Evolutionary conservation across 768 basidiomycete genomes (phyloP).

Genomic region (Termitomyces sp.): DNA sequence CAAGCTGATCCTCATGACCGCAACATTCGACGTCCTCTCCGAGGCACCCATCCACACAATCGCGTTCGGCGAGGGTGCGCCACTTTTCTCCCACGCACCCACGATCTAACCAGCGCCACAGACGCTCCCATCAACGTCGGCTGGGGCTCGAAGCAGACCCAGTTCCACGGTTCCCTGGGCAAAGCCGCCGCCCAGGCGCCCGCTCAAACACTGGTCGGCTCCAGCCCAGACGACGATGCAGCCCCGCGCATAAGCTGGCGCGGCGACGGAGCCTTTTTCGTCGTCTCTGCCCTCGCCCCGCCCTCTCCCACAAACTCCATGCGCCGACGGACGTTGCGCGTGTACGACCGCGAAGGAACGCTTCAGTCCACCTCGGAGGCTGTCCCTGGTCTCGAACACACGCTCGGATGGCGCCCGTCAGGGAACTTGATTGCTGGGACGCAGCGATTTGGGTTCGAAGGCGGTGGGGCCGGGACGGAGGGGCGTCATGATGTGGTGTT

Average conservation of each 20-base stretch:
- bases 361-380: conserved; percentile 84
- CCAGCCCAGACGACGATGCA: conserved; percentile 66
- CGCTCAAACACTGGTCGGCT: conserved; percentile 31
- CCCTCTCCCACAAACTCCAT: conserved; percentile 17
- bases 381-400: conserved; percentile 76
- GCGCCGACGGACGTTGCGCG: conserved; percentile 55
- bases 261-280: conserved; percentile 88
- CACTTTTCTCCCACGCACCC: not conserved
- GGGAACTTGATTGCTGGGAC: conserved; percentile 81
- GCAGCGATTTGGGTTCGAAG: conserved; percentile 77
- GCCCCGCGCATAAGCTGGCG: conserved; percentile 84
- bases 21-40: conserved; percentile 81
- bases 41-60: conserved; percentile 66
- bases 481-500: conserved; percentile 84
- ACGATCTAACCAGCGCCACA: conserved; percentile 20
- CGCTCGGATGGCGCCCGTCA: conserved; percentile 79
- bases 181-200: conserved; percentile 70
- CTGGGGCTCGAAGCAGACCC: conserved; percentile 96
- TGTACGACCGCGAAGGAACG: conserved; percentile 68
- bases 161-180: conserved; percentile 94
- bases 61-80: conserved; percentile 81
- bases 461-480: conserved; percentile 58
- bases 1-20: conserved; percentile 84
- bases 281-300: conserved; percentile 68
- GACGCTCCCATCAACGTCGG: conserved; percentile 93